A percentile compares a stretch with the other conserved stretches of the same genome.
Conservation (phyloP, 257 asterid genomes). For the Capsicum pubescens region DNA sequence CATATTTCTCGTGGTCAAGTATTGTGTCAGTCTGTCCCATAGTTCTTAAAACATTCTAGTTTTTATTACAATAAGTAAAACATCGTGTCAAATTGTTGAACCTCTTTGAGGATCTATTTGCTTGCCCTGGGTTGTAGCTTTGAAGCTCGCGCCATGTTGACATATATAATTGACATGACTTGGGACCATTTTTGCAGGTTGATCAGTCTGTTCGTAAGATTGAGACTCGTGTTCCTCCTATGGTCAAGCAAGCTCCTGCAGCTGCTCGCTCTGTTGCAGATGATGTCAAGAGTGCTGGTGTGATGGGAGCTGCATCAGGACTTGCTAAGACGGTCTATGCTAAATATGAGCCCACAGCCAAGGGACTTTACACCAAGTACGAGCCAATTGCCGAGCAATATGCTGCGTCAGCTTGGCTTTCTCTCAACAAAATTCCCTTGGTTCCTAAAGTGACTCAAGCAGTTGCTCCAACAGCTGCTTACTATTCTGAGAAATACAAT, state of each 20-base stretch:
- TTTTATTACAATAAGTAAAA: background rate
- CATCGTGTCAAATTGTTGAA: background rate
- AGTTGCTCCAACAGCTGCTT: slow-evolving; percentile 74
- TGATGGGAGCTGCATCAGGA: slow-evolving; percentile 77
- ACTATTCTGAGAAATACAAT: slow-evolving; percentile 71
- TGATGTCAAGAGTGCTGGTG: slow-evolving; percentile 69
- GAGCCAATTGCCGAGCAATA: slow-evolving; percentile 91
- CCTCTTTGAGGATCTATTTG: background rate
- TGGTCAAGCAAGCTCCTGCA: slow-evolving; percentile 73
- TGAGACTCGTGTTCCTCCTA: slow-evolving; percentile 64
- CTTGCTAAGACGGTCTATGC: slow-evolving; percentile 70
- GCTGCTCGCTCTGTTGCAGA: slow-evolving; percentile 67
- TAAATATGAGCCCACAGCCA: slow-evolving; percentile 82
- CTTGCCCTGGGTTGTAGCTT: background rate
- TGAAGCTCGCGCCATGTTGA: background rate
- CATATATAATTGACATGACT: background rate
- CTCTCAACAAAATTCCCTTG: slow-evolving; percentile 70
- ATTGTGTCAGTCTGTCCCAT: background rate
- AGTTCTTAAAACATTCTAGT: background rate
- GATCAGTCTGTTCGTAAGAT: slow-evolving; percentile 74
- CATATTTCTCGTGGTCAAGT: background rate
- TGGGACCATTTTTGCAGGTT: slow-evolving; percentile 46
- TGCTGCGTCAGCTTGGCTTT: slow-evolving; percentile 68
- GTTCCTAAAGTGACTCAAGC: slow-evolving; percentile 75
- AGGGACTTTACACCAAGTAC: slow-evolving; percentile 70